Base-by-base conservation (phyloP, 1,139 yeast genomes). In the Oligophagozyma castellii region DNA sequence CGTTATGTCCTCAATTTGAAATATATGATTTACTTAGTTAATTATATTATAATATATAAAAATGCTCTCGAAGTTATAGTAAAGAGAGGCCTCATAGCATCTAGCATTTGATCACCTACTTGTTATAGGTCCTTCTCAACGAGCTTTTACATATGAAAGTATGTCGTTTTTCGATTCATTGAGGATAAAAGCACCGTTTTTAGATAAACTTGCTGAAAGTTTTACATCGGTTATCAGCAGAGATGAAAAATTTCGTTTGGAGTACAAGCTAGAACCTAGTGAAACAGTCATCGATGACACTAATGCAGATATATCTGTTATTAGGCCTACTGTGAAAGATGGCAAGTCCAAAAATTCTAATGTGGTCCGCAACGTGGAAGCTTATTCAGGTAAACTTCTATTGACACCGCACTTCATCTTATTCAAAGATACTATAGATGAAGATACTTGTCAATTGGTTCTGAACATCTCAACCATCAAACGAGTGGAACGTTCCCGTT, bases 401-500 rank as follows among this genome's bases (percentile, higher is more conserved):
- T 53, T 86, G 25, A 79, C 94, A 1, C 72, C 71, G 32, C 80
- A 78, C 38, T 89, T 73, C 48, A 49, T 89, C 29, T 70, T 81
- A 19, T 84, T 84, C 48, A 63, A 70, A 33, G 83, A 81, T 44
- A 67, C 70, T 4, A 72, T 70, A 39, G 93, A 83, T 46, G 61
- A 65, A 26, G 65, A 73, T 34, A 69, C 73, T 33, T 79, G 92
- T 46, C 65, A 72, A 6, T 70, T 86, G 46, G 65, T 67, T 2
- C 46, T 89, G 27, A 93, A 92, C 38, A 57, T 89, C 27, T 72
- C 89, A 5, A 70, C 94, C 1, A 59, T 92, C 21, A 74, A 79
- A 46, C 75, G 84, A 38, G 93, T 89, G 15, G 95, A 89, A 51
- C 63, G 96, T 31, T 63, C 83, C 16, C 89, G 92, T 2, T 67